Evolutionary conservation across 2,329 filamentous ascomycete genomes (phyloP), one percentile per base, ranked within the genome.

Genomic region (Monosporascus ibericus): DNA sequence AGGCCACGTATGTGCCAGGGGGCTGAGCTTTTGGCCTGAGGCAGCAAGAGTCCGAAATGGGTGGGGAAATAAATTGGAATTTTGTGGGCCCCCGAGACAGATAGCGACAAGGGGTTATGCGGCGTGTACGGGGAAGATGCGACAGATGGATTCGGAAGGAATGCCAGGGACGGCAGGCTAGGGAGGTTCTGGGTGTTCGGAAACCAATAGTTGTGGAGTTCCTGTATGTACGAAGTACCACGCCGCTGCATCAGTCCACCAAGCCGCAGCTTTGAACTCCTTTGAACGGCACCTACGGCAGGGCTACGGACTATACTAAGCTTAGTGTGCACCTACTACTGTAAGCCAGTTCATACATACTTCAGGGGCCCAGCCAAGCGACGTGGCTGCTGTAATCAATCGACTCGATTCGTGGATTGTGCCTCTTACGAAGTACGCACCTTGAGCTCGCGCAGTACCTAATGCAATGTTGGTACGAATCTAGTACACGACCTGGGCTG

Each of bases 1-100:
- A 60, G 56, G 58, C 56, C 56, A 55, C 58, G 56, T 58, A 53
- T 57, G 50, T 53, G 42, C n/a, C 30, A 14, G 48, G 52, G 49
- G 47, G 48, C 51, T 8, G 11, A 6, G 11, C 8, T 27, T 30
- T 46, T 48, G 20, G 53, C 55, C 57, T 59, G 48, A 54, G 57
- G 53, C 57, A 55, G 14, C 47, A 38, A 49, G 24, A 14, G 39
- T 36, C 36, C 36, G 11, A 3, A 46, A 46, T 25, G 2, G 42
- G 42, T 25, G 42, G 42, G 11, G 30, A 34, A 27, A 27, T 46
- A 30, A 30, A 46, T 46, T 17, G 22, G 14, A 3, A 17, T 25
- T n/a, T 46, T 46, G 22, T 46, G 20, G 42, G 24, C 1, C n/a
- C 22, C 17, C 2, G 18, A 34, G 30, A 34, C 30, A 14, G 4